These are phyloP conservation scores for Kwoniella shandongensis DNA, from an alignment of 768 basidiomycete genomes.

Conservation along the genomic window DNA sequence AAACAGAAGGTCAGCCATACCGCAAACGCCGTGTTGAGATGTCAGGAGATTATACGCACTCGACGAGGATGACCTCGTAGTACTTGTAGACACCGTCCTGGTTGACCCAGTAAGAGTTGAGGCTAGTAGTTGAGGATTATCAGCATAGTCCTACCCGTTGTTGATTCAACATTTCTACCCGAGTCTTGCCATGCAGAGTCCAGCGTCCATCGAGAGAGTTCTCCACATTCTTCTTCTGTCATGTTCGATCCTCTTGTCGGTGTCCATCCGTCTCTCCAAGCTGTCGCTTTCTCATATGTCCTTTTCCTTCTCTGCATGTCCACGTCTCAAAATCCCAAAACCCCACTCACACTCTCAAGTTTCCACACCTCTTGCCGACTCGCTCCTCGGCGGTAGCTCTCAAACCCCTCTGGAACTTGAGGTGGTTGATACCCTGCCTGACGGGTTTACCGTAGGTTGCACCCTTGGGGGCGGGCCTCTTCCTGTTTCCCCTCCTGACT, in stretches of 20 bases:
- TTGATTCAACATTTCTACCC: not conserved
- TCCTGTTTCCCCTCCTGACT: constrained; percentile 96
- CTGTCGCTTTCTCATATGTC: not conserved
- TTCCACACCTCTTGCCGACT: constrained; percentile 92
- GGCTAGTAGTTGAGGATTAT: constrained; percentile 19
- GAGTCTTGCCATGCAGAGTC: too few relatives aligned
- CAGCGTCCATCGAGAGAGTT: not conserved
- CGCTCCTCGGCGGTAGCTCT: constrained; percentile 96
- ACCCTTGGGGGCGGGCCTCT: constrained; percentile 98
- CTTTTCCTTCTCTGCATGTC: not conserved
- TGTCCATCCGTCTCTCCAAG: not conserved
- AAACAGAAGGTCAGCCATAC: constrained; percentile 22
- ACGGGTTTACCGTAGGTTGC: constrained; percentile 99
- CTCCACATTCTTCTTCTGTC: not conserved
- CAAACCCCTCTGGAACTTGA: constrained; percentile 94
- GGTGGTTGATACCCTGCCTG: constrained; percentile 94
- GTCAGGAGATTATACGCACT: constrained; percentile 62
- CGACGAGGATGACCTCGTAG: constrained; percentile 97
- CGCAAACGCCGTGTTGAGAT: not conserved
- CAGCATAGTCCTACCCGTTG: constrained; percentile 6
- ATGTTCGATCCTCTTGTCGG: not conserved
- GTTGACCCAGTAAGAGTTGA: constrained; percentile 93
- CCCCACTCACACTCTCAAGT: constrained; percentile 70
- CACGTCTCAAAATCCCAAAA: not conserved
- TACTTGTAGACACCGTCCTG: constrained; percentile 99